Percentiles rank a stretch among this genome's conserved stretches.
phyloP scores from a whole-genome alignment of 768 basidiomycete genomes.

The Tylopilus vinaceipallidus region DNA sequence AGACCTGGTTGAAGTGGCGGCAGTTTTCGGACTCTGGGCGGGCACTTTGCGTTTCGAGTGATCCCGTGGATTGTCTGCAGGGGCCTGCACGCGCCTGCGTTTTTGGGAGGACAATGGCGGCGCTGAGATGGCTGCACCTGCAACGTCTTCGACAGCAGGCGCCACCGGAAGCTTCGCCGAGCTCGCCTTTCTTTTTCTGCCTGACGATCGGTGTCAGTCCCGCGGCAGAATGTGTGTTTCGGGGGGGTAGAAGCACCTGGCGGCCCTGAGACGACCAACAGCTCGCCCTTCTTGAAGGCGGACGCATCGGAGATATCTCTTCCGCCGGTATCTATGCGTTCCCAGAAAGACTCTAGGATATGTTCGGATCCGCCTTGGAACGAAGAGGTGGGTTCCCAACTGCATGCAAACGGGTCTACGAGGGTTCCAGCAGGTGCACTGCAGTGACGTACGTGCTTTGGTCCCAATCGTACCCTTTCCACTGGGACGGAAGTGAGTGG shows the following conservation, averaged over 20 bases:
- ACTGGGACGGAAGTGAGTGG: conserved; percentile 37
- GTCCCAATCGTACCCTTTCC: conserved; percentile 55
- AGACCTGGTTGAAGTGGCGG: background rate
- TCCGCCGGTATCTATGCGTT: conserved; percentile 29
- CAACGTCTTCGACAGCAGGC: conserved; percentile 8
- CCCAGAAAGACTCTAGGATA: conserved; percentile 42
- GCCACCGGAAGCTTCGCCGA: conserved; percentile 5
- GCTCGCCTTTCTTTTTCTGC: conserved; percentile 19
- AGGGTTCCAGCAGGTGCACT: background rate
- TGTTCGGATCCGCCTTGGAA: conserved; percentile 56
- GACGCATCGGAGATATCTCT: conserved; percentile 50
- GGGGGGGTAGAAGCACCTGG: conserved; percentile 42
- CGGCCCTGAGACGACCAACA: conserved; percentile 54
- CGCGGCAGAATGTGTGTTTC: background rate
- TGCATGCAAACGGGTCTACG: conserved; percentile 26
- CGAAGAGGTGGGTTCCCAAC: conserved; percentile 68
- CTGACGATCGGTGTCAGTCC: conserved; percentile 13
- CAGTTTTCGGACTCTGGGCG: conserved; percentile 5
- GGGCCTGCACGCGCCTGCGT: conserved; percentile 21
- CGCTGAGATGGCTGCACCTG: conserved; percentile 19
- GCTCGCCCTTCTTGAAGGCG: conserved; percentile 53
- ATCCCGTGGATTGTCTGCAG: conserved; percentile 8
- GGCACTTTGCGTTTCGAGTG: conserved; percentile 11
- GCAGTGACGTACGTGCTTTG: conserved; percentile 55
- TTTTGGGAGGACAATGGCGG: conserved; percentile 21